A percentile compares a stretch with the other conserved stretches of the same genome.
Conservation (phyloP, 805 yeast genomes). For the Sugiyamaella marilandica region DNA sequence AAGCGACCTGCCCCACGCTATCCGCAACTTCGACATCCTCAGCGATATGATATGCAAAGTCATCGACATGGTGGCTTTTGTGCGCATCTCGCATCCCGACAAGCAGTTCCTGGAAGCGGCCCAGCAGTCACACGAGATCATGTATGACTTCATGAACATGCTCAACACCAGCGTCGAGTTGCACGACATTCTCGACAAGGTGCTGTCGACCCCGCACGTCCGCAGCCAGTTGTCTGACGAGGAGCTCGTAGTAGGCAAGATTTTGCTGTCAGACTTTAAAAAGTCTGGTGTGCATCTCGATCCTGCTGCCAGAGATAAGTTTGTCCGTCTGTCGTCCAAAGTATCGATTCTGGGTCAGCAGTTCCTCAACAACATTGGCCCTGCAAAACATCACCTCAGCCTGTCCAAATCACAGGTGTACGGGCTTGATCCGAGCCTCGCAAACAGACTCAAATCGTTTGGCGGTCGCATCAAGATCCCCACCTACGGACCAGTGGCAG, state of each 20-base stretch:
- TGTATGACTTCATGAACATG: conserved; percentile 92
- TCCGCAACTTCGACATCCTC: conserved; percentile 70
- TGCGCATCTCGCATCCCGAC: conserved; percentile 83
- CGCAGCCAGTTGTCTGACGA: conserved; percentile 51
- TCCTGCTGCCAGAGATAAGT: conserved; percentile 55
- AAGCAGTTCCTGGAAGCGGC: conserved; percentile 69
- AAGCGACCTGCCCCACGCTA: conserved; percentile 45
- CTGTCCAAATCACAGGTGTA: conserved; percentile 25
- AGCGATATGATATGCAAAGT: conserved; percentile 89
- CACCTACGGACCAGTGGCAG: conserved; percentile 59
- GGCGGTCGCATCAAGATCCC: conserved; percentile 49
- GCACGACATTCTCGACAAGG: conserved; percentile 53
- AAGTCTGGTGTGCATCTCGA: conserved; percentile 84
- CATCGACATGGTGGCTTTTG: conserved; percentile 89
- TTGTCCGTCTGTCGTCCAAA: conserved; percentile 72
- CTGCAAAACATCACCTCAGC: conserved; percentile 18
- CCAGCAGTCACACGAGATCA: conserved; percentile 76
- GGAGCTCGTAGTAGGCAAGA: conserved; percentile 76
- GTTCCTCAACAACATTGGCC: conserved; percentile 51
- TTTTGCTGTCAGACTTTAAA: conserved; percentile 78
- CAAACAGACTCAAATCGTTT: conserved; percentile 25
- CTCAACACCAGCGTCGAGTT: conserved; percentile 78
- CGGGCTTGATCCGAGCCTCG: conserved; percentile 33
- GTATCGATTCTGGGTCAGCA: conserved; percentile 79
- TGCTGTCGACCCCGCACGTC: conserved; percentile 42